phyloP scores from a whole-genome alignment of 2,329 filamentous ascomycete species.

The Colletotrichum chrysophilum region DNA sequence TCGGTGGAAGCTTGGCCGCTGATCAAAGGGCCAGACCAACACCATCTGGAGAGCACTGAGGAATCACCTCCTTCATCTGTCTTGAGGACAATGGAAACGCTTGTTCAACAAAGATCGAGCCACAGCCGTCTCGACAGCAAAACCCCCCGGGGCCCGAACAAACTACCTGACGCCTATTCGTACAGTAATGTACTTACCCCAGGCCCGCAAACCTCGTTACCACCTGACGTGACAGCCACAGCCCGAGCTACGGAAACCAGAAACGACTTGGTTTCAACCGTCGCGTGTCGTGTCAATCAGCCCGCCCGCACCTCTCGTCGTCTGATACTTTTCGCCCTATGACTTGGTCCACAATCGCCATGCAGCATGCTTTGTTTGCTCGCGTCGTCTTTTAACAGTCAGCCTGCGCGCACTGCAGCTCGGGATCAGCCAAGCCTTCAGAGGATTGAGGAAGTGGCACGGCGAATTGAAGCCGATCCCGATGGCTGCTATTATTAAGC shows the following conservation, averaged over 20 bases:
- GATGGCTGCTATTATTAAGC: not conserved
- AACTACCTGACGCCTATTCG: not conserved
- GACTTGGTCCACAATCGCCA: not conserved
- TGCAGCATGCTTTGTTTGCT: not conserved
- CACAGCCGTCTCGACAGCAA: not conserved
- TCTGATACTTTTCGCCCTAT: not conserved
- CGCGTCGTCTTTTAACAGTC: not conserved
- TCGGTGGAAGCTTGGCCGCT: not conserved
- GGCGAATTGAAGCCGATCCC: not conserved
- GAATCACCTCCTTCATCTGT: not conserved
- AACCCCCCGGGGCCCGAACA: not conserved
- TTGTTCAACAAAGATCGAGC: not conserved
- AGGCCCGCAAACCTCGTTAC: not conserved
- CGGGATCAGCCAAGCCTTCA: not conserved
- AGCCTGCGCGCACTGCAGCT: too few relatives aligned
- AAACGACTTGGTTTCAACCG: not conserved
- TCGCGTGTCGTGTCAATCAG: not conserved
- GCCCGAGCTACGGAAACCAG: not conserved
- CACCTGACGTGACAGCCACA: conserved; percentile 1
- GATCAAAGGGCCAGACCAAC: conserved; percentile 11
- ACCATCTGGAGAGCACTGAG: not conserved
- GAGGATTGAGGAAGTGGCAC: not conserved
- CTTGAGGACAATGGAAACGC: not conserved
- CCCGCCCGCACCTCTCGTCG: not conserved
- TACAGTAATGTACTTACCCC: not conserved